Base-by-base conservation (phyloP, 306 rosid species). In the Macrotyloma uniflorum region DNA sequence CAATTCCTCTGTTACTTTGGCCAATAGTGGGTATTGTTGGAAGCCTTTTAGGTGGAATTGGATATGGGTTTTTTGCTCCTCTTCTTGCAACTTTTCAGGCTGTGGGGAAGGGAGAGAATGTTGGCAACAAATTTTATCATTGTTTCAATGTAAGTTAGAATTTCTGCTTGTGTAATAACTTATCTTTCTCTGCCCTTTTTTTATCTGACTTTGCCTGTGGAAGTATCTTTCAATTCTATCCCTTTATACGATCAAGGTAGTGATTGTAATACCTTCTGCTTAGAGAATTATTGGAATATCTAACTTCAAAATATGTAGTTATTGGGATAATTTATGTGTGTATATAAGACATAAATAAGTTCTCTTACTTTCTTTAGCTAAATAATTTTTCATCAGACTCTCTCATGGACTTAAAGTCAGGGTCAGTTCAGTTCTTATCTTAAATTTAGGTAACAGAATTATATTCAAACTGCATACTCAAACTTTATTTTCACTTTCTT, bases 51-150 rank as follows among this genome's bases (percentile, higher is more conserved):
- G 93, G 90, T 53, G 98, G 94, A 82, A 68, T 93, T 24, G 98
- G 93, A 86, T 93, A 88, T 80, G 98, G 97, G 5, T 43, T 88
- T 53, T 91, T 93, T 54, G 51, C 83, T 73, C 98, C 98, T 38
- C 89, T 93, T 79, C 79, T 91, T 78, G 87, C 91, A 62, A 93
- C 97, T 75, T 89, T 93, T 85, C 93, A 89, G 83, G 93, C 93
- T 5, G 85, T 87, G n/a, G 94, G 92, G 28, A 78, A 36, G 71
- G 32, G 45, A 63, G 47, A 45, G 64, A 82, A 62, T 74, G 74
- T 86, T 28, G 22, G 63, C 4, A 76, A 81, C 59, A 89, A 93
- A 80, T 76, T 86, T 62, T 76, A 84, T 80, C 97, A 88, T 85
- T 91, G 91, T 74, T 86, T 88, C 70, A 54, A 59, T 45, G 97